Percentiles rank a stretch among this genome's conserved stretches.
phyloP scores from a whole-genome alignment of 23 red algal genomes.

The Agarophyton chilense region DNA sequence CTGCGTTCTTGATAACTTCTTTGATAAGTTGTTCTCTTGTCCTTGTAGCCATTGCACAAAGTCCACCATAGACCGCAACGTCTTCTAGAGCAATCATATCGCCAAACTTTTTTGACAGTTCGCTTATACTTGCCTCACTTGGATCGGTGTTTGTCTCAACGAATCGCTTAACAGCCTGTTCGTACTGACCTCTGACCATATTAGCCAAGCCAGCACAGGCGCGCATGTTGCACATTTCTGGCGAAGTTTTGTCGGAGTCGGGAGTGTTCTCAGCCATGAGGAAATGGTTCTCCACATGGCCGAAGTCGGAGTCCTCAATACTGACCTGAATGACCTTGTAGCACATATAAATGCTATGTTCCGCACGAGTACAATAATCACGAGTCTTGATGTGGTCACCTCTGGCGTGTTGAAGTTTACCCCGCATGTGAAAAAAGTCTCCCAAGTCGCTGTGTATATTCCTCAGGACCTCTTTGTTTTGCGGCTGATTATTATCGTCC shows the following conservation, averaged over 20 bases:
- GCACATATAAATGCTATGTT: constrained; percentile 80
- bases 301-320: constrained; percentile 54
- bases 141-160: constrained; percentile 39
- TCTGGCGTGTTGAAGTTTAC: constrained; percentile 71
- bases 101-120: constrained; percentile 51
- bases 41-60: constrained; percentile 85
- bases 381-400: constrained; percentile 77
- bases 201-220: constrained; percentile 77
- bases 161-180: constrained; percentile 65
- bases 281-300: constrained; percentile 81
- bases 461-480: constrained; percentile 86
- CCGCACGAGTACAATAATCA: constrained; percentile 72
- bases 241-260: constrained; percentile 44
- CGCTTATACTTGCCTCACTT: constrained; percentile 50
- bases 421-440: constrained; percentile 71
- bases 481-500: constrained; percentile 50
- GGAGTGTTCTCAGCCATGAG: constrained; percentile 78
- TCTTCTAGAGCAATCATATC: constrained; percentile 84
- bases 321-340: constrained; percentile 69
- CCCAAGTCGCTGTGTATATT: constrained; percentile 73
- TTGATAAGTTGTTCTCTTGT: constrained; percentile 57
- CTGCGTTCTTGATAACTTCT: constrained; percentile 34
- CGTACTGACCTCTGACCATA: constrained; percentile 71
- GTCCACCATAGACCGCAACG: constrained; percentile 78
- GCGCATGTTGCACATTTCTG: constrained; percentile 50